Conservation (phyloP, 139 green algal genomes). For the Coelastrella sp. region DNA sequence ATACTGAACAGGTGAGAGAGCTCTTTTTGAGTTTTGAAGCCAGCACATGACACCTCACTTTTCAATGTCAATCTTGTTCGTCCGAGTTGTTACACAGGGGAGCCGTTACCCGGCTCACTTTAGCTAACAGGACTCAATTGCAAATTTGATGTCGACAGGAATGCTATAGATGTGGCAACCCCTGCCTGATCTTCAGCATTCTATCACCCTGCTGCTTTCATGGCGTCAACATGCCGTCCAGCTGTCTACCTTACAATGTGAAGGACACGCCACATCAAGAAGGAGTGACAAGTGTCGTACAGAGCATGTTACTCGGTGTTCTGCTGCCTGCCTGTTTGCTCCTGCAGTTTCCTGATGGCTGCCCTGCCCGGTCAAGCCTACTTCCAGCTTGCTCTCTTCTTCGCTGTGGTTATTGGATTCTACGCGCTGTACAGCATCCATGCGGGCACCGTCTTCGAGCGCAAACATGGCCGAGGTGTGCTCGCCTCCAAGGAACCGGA, state of each 20-base stretch:
- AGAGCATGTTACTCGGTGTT: background rate
- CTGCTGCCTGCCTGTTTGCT: background rate
- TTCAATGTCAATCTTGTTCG: background rate
- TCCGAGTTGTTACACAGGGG: too few species aligned
- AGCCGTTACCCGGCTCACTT: too few species aligned
- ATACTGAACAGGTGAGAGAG: background rate
- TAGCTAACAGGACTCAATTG: too few species aligned
- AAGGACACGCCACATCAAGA: background rate
- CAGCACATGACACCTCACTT: too few species aligned
- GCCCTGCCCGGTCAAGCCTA: background rate
- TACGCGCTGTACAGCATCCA: conserved; percentile 45
- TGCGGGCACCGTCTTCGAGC: background rate
- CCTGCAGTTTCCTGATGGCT: conserved; percentile 20
- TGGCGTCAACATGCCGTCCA: too few species aligned
- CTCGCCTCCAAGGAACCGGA: background rate
- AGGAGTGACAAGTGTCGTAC: background rate
- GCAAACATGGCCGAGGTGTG: background rate
- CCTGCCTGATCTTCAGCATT: too few species aligned
- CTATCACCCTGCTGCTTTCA: too few species aligned
- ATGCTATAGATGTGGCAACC: too few species aligned
- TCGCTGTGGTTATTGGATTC: conserved; percentile 17
- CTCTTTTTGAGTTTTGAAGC: background rate
- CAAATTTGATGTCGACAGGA: too few species aligned
- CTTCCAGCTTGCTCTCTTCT: conserved; percentile 16
- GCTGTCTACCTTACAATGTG: too few species aligned